Base-by-base conservation (phyloP, 768 basidiomycete genomes). In the Cystobasidium tubakii region DNA sequence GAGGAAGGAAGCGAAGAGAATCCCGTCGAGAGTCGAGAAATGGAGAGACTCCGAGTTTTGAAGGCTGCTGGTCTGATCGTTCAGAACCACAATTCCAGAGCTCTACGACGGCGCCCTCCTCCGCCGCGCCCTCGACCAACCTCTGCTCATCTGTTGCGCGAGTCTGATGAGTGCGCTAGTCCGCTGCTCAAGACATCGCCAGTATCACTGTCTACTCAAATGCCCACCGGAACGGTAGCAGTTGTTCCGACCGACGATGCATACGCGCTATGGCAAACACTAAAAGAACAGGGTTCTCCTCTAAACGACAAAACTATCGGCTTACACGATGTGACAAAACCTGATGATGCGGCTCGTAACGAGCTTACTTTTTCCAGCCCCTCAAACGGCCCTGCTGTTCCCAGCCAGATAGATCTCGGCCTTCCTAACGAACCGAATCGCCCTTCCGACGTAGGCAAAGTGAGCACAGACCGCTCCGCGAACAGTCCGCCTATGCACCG, bases 61-160 rank as follows among this genome's bases (percentile, higher is more conserved):
- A 87, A 91, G 79, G 90, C 91, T 0, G 92, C 92, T 0, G 94
- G 94, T 1, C 83, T 96, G 29, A 87, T 91, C 71, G 85, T 95
- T 57, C 83, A 85, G 0, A 87, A 84, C 1, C 84, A 83, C 21
- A 77, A 39, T 71, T 2, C 34, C 13, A 74, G 23, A 15, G 23
- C 9, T 39, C 6, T 15, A 12, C 19, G 21, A 23, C 12, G 74
- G 13, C 67, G 36, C 17, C 53, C 74, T 9, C 74, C 74, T n/a
- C 67, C 73, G 1, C 66, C 69, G 34, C 74, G 7, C 39, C 43
- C 39, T 9, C 44, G 42, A 29, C 39, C 21, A 2, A 43, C 25
- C 21, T 12, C 25, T n/a, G 29, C 69, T 33, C 6, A 27, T 6
- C 10, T 27, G n/a, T n/a, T n/a, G n/a, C n/a, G n/a, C n/a, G n/a